phyloP scores from a whole-genome alignment of 2,329 filamentous ascomycete genomes.

The Fusarium sp. region DNA sequence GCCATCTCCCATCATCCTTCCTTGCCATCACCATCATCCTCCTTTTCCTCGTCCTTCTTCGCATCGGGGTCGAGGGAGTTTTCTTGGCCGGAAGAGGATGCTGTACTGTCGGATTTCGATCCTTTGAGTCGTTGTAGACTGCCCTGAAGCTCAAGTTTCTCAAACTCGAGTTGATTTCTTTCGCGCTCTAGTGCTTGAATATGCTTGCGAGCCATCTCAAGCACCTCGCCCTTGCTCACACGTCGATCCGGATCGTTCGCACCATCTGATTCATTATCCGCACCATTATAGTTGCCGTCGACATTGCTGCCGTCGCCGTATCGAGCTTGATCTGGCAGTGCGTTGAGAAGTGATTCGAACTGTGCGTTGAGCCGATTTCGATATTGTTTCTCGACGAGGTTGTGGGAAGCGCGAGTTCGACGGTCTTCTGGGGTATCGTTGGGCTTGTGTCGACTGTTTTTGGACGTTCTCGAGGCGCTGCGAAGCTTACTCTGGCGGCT shows the following conservation, averaged over 20 bases:
- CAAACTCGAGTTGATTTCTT: conserved; percentile 36
- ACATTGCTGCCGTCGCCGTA: conserved; percentile 13
- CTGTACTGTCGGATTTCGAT: conserved; percentile 15
- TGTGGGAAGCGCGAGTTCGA: conserved; percentile 43
- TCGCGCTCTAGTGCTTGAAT: conserved; percentile 41
- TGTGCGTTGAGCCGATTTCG: conserved; percentile 43
- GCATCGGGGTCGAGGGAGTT: conserved; percentile 27
- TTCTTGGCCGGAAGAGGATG: conserved; percentile 18
- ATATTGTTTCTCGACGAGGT: conserved; percentile 44
- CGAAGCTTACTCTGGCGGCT: conserved; percentile 42
- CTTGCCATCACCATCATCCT: conserved; percentile 5
- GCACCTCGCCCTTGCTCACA: conserved; percentile 44
- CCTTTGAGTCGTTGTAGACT: conserved; percentile 37
- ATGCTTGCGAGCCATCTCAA: conserved; percentile 44
- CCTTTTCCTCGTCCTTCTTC: conserved; percentile 22
- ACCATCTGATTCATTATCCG: conserved; percentile 37
- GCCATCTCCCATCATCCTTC: neutral
- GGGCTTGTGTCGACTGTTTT: conserved; percentile 41
- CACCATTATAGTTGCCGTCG: conserved; percentile 12
- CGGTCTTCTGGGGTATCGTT: conserved; percentile 43
- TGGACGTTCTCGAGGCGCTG: conserved; percentile 43
- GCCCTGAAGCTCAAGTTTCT: conserved; percentile 41
- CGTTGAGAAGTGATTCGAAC: conserved; percentile 41
- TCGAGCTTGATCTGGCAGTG: conserved; percentile 37
- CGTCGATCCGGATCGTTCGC: conserved; percentile 38